phyloP scores from a whole-genome alignment of 495 filamentous ascomycete species.

The Podospora pseudoanserina region DNA sequence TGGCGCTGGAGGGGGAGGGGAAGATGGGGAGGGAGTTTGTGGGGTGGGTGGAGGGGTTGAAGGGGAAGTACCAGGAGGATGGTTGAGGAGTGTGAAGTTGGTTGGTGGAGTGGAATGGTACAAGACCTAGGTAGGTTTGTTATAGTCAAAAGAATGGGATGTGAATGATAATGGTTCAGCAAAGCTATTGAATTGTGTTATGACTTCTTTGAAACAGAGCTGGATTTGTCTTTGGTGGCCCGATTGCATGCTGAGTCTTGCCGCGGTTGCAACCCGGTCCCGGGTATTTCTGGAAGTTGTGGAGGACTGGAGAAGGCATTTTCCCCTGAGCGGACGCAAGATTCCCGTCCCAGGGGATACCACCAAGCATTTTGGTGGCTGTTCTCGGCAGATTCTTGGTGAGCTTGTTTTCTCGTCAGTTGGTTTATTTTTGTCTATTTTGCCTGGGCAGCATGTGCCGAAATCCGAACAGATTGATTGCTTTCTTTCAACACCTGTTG shows the following conservation, averaged over 20 bases:
- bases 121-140: background rate
- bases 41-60: slow-evolving; percentile 60
- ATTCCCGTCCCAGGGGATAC: background rate
- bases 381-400: background rate
- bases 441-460: background rate
- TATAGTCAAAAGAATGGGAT: background rate
- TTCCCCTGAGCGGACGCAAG: background rate
- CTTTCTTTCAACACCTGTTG: no score
- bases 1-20: slow-evolving; percentile 59
- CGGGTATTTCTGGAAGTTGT: background rate
- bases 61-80: slow-evolving; percentile 46
- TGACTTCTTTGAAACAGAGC: background rate
- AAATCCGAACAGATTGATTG: background rate
- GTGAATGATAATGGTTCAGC: background rate
- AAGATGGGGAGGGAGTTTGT: slow-evolving; percentile 74
- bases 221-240: background rate
- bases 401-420: background rate
- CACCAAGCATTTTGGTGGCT: background rate
- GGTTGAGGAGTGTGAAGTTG: slow-evolving; percentile 15
- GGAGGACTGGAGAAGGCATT: background rate
- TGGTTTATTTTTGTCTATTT: background rate
- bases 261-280: background rate
- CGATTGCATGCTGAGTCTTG: background rate
- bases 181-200: background rate
- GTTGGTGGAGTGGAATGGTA: no score